phyloP scores from a whole-genome alignment of 2,329 filamentous ascomycete genomes.

The Alternaria triticimaculans region DNA sequence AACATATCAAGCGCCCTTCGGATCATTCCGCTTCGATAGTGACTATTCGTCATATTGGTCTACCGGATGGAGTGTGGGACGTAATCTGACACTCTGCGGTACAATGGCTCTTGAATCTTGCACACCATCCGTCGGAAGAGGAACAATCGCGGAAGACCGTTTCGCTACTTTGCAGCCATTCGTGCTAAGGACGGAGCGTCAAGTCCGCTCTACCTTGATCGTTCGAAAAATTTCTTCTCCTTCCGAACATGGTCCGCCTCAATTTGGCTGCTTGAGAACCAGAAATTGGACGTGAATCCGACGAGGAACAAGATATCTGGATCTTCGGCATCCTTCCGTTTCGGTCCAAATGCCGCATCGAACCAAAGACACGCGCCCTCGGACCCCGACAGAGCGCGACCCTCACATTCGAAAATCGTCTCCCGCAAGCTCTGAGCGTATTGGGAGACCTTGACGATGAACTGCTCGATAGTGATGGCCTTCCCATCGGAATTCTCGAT shows the following conservation, averaged over 20 bases:
- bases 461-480: background rate
- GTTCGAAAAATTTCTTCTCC: background rate
- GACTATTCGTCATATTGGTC: background rate
- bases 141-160: background rate
- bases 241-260: background rate
- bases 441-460: background rate
- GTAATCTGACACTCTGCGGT: background rate
- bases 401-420: background rate
- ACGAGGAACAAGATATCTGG: background rate
- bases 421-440: background rate
- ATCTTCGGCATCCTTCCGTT: background rate
- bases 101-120: background rate
- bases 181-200: background rate
- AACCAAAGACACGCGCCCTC: background rate
- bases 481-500: background rate
- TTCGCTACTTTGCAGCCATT: background rate
- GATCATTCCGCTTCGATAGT: background rate
- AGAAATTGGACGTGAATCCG: background rate
- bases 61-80: background rate
- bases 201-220: background rate
- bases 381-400: background rate
- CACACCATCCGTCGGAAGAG: background rate
- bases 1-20: background rate
- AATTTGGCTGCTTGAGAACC: background rate
- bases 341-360: background rate